Base-by-base conservation (phyloP, 2,329 filamentous ascomycete species). In the Tolypocladium tropicale region DNA sequence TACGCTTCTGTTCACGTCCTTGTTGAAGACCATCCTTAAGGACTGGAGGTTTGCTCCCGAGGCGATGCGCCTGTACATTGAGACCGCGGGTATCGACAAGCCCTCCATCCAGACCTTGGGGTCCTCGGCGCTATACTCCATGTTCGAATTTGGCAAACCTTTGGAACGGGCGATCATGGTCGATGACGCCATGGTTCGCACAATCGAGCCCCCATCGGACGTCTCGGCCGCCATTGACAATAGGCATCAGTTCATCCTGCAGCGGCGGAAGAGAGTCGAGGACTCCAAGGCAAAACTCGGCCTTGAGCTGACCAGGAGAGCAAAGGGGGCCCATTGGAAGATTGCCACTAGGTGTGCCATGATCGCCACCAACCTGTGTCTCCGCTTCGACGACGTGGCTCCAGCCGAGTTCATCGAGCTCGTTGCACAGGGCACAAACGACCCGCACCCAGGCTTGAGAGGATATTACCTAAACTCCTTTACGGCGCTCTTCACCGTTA, bases 31-130 rank as follows among this genome's bases (percentile, higher is more conserved):
- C 0, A 82, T 95, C 50, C 83, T 90, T 51, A 86, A 89, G 55
- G 92, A 99, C 69, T 99, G 95, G 95, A 87, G 92, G 41, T 96
- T 92, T 70, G 90, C 94, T 0, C 94, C 95, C 1, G 82, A 87
- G n/a, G 76, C 96, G 52, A 89, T 99, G 75, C 85, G 86, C 54
- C 78, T 94, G 10, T 99, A 95, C 72, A 94, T 99, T 60, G 84
- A 89, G 64, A 90, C 94, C 3, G 92, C 89, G 21, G 86, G 86
- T 37, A 91, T 95, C 18, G 94, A 99, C 72, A 96, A 96, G 69
- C 85, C 90, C 5, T 96, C 93, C 1, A 93, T 99, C 43, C 94
- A 99, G 70, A 91, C 88, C 63, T 80, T 99, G 18, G 90, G 90
- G 16, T 83, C 85, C 0, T 87, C 85, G 37, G 90, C 89, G 0